phyloP scores from a whole-genome alignment of 345 rosid species.

The Heritiera littoralis region DNA sequence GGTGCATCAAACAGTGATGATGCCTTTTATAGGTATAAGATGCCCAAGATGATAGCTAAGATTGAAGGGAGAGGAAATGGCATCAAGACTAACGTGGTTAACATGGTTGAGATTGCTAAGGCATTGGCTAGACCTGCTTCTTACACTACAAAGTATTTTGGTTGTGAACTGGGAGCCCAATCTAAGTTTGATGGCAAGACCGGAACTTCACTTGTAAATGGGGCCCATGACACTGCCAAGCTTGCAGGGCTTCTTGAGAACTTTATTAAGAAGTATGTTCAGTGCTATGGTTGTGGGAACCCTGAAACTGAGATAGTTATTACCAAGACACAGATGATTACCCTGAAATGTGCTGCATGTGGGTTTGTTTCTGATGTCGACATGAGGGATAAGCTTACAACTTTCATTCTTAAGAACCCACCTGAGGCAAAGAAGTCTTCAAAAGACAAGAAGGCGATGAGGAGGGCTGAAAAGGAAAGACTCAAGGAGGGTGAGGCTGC shows the following conservation, averaged over 20 bases:
- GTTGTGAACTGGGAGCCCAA: constrained; percentile 88
- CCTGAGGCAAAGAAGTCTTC: constrained; percentile 65
- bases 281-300: constrained; percentile 87
- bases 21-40: constrained; percentile 97
- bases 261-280: constrained; percentile 85
- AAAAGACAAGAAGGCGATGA: constrained; percentile 74
- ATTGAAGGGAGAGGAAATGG: constrained; percentile 94
- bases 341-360: constrained; percentile 78
- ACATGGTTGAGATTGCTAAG: constrained; percentile 92
- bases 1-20: constrained; percentile 91
- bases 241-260: constrained; percentile 72
- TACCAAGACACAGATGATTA: constrained; percentile 69
- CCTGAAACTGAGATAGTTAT: constrained; percentile 77
- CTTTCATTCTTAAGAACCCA: constrained; percentile 74
- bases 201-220: constrained; percentile 75
- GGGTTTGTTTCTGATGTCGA: constrained; percentile 80
- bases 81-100: constrained; percentile 84
- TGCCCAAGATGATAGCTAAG: constrained; percentile 92
- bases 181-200: constrained; percentile 84
- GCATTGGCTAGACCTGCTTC: constrained; percentile 85
- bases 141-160: constrained; percentile 81
- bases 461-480: constrained; percentile 92
- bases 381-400: constrained; percentile 84
- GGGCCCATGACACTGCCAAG: constrained; percentile 70
- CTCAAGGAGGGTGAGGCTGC: constrained; percentile 85